These are phyloP conservation scores for Schizopora paradoxa DNA, from an alignment of 1,284 basidiomycete genomes.

Conservation along the genomic window DNA sequence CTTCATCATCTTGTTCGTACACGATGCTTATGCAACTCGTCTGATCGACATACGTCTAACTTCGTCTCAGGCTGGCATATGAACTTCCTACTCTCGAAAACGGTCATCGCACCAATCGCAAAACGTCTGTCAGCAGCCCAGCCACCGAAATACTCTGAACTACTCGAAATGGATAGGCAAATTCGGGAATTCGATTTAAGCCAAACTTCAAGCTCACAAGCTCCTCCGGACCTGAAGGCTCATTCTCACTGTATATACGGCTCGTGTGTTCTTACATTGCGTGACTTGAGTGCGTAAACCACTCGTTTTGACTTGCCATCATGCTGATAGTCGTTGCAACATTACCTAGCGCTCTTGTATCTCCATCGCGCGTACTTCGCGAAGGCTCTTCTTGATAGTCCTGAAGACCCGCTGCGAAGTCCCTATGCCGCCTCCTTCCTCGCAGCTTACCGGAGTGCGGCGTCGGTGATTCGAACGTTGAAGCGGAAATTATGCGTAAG, in stretches of 20 bases:
- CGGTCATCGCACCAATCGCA: constrained; percentile 14
- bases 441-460: constrained; percentile 17
- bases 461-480: constrained; percentile 4
- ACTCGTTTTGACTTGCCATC: background rate
- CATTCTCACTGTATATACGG: background rate
- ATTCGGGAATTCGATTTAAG: constrained; percentile 12
- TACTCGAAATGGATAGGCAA: constrained; percentile 18
- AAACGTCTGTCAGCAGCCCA: constrained; percentile 16
- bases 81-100: constrained; percentile 13
- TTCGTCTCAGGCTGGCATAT: constrained; percentile 3
- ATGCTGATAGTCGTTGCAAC: background rate
- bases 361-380: constrained; percentile 20
- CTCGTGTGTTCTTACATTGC: background rate
- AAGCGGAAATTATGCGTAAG: background rate
- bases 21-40: background rate
- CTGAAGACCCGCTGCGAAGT: constrained; percentile 19
- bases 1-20: constrained; percentile 3
- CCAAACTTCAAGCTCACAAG: background rate
- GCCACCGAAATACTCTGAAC: constrained; percentile 17
- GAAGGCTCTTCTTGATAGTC: constrained; percentile 16
- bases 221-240: background rate
- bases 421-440: constrained; percentile 19
- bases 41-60: background rate
- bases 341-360: constrained; percentile 1
- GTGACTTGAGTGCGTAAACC: background rate